A percentile compares a stretch with the other conserved stretches of the same genome.
Conservation (phyloP, 208 protist species). For the Lotmaria passim region DNA sequence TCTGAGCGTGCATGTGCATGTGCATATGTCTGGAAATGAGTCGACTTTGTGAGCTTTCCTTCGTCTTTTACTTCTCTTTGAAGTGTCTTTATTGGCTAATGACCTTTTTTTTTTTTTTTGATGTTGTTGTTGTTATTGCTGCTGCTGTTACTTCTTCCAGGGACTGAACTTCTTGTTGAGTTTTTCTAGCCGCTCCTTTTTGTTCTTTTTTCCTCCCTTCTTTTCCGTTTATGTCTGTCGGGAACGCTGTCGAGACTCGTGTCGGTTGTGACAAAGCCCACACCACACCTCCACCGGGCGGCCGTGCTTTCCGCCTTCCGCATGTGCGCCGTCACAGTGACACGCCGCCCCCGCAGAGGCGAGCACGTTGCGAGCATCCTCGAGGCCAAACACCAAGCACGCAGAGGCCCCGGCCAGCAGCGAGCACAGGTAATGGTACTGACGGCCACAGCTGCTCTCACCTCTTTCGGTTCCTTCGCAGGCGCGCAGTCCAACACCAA, state of each 20-base stretch:
- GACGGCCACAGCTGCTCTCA: conserved; percentile 30
- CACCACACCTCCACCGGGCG: conserved; percentile 64
- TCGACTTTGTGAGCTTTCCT: too few species aligned
- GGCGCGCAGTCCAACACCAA: conserved; percentile 23
- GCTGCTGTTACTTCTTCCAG: too few species aligned
- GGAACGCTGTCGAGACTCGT: conserved; percentile 9
- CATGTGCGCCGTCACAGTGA: conserved; percentile 1
- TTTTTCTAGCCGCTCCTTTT: too few species aligned
- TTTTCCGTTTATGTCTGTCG: background rate
- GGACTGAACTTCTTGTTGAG: too few species aligned
- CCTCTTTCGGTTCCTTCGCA: conserved; percentile 18
- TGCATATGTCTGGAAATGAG: too few species aligned
- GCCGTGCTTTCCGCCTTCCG: background rate
- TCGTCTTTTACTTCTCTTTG: too few species aligned
- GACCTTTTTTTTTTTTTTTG: background rate
- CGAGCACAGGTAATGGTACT: conserved; percentile 78
- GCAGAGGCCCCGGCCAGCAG: conserved; percentile 60
- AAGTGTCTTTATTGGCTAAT: too few species aligned
- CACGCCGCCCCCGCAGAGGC: background rate
- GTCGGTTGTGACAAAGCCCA: conserved; percentile 39
- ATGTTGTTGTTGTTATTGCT: too few species aligned
- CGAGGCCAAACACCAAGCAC: conserved; percentile 63
- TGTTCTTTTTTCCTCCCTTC: background rate
- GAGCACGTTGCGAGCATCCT: conserved; percentile 31
- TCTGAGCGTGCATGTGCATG: too few species aligned